Evolutionary conservation across 257 asterid genomes (phyloP), one percentile per base, ranked within the genome.

Genomic region (Cordia subcordata): DNA sequence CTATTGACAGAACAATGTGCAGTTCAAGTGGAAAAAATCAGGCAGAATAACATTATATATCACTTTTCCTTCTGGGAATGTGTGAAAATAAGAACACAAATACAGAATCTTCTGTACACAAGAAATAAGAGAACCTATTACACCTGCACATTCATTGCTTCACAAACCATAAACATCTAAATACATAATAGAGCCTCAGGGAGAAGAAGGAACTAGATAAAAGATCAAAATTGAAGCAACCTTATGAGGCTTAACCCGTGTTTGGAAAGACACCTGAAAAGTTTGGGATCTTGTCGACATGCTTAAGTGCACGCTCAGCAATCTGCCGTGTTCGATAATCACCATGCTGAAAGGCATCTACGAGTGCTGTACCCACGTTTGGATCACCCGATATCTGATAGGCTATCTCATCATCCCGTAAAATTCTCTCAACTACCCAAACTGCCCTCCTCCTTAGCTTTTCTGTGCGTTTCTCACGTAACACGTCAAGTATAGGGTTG

Each of bases 251-350:
- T 69, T 60, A 79, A 51, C 80, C 75, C 35, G 23, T 38, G 71
- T 77, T 88, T 18, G 94, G 82, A 68, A 82, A 92, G 64, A 89
- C 70, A 19, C 97, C 94, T 0, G 99, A 93, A 72, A 93, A 93
- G 72, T 84, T 86, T 0, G 99, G 97, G 39, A 93, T 86, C 72
- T 72, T 86, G 63, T 93, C 97, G 1, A 93, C 82, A 20, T 81
- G 99, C 77, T 69, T 81, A 63, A 93, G 61, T 5, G 99, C 99
- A 6, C 78, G 87, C 82, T 93, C 99, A 0, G 97, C 99, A 15
- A 86, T 81, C 79, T 88, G 97, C 12, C 91, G 77, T 13, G 99
- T 93, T 58, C 85, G 76, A 67, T 75, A 77, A 67, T 93, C 99
- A 9, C 90, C 99, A 27, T 84, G 85, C 59, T 89, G 97, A 62